Evolutionary conservation across 129 eudicot genomes (phyloP).

Genomic region (Flaveria sonorensis): DNA sequence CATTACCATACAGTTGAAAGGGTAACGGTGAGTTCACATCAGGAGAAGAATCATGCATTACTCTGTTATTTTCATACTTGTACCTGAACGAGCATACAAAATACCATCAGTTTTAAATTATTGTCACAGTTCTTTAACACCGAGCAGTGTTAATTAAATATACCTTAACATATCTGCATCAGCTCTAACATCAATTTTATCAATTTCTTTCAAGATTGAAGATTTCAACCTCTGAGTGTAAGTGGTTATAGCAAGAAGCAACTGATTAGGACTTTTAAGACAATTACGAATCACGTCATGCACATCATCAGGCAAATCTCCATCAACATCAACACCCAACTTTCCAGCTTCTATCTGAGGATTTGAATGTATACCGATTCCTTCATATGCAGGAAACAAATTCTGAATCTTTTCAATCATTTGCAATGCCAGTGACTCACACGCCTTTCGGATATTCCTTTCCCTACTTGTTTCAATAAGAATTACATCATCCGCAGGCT

Average conservation of each 20-base stretch:
- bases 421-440: constrained; percentile 69
- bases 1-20: constrained; percentile 87
- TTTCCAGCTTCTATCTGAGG: constrained; percentile 80
- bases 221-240: constrained; percentile 73
- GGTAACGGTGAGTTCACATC: constrained; percentile 85
- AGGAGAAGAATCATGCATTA: constrained; percentile 88
- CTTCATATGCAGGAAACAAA: constrained; percentile 96
- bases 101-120: neutral
- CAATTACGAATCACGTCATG: constrained; percentile 60
- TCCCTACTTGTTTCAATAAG: constrained; percentile 81
- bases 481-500: constrained; percentile 72
- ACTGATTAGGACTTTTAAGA: constrained; percentile 68
- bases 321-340: constrained; percentile 74
- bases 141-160: neutral
- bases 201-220: constrained; percentile 68
- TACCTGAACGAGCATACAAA: constrained; percentile 55
- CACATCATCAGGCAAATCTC: constrained; percentile 70
- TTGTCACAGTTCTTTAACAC: neutral
- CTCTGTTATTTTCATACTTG: constrained; percentile 87
- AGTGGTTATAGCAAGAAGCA: constrained; percentile 75
- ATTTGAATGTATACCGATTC: constrained; percentile 74
- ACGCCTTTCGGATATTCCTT: constrained; percentile 72
- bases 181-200: constrained; percentile 92
- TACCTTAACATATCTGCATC: constrained; percentile 97
- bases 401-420: constrained; percentile 77